These are phyloP conservation scores for Cercophora samala DNA, from an alignment of 495 filamentous ascomycete genomes.

Conservation along the genomic window DNA sequence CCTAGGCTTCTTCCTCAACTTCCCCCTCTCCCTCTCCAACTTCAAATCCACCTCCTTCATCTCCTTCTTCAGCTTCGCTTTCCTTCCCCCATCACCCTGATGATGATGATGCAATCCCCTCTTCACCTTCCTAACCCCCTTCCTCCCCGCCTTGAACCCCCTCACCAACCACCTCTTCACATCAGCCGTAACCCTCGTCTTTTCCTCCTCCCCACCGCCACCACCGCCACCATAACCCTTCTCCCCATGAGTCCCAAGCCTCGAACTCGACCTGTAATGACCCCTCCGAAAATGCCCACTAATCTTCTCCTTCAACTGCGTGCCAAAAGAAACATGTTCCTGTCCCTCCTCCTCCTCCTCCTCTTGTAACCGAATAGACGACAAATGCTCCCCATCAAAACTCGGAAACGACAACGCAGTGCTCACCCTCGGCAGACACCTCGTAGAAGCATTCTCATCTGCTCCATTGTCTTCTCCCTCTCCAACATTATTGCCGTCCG, in stretches of 20 bases:
- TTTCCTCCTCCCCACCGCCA: background rate
- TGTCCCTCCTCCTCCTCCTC: background rate
- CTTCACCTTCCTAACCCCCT: constrained; percentile 22
- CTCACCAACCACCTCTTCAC: constrained; percentile 28
- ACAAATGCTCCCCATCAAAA: background rate
- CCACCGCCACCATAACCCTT: too few relatives aligned
- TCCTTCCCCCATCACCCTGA: background rate
- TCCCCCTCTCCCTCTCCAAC: background rate
- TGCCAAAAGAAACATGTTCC: background rate
- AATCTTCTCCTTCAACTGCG: background rate
- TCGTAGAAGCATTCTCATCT: constrained; percentile 20
- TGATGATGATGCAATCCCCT: background rate
- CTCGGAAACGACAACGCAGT: constrained; percentile 7
- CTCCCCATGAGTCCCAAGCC: too few relatives aligned
- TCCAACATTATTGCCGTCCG: too few relatives aligned
- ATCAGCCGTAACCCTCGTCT: constrained; percentile 2
- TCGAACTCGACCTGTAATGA: background rate
- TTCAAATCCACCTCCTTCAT: background rate
- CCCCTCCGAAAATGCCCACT: constrained; percentile 3
- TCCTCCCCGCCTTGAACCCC: constrained; percentile 23
- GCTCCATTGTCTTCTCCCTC: background rate
- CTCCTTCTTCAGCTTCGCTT: background rate
- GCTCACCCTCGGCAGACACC: constrained; percentile 23
- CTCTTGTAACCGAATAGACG: background rate
- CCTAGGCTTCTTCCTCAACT: background rate